Evolutionary conservation across 2,329 filamentous ascomycete genomes (phyloP).

Genomic region (Clarireedia sp.): DNA sequence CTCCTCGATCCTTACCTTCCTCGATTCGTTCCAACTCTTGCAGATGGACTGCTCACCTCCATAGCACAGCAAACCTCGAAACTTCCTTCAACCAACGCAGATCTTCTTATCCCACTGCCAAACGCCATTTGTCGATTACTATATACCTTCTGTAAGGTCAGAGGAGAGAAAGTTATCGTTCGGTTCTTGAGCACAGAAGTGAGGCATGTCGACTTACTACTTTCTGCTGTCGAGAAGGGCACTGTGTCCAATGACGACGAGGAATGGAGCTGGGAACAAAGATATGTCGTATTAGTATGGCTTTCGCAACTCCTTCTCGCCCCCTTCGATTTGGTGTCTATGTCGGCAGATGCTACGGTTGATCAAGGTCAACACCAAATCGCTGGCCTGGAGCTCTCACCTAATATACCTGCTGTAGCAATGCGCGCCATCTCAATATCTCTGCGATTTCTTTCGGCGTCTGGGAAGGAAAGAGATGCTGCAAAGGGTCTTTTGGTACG

Average conservation of each 20-base stretch:
- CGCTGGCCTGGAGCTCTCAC: slow-evolving; percentile 46
- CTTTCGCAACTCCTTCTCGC: slow-evolving; percentile 73
- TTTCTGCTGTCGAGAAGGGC: slow-evolving; percentile 61
- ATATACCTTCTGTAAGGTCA: slow-evolving; percentile 89
- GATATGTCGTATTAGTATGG: slow-evolving; percentile 84
- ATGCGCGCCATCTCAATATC: slow-evolving; percentile 63
- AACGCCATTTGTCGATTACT: slow-evolving; percentile 69
- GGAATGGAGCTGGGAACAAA: slow-evolving; percentile 72
- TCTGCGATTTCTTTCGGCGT: slow-evolving; percentile 59
- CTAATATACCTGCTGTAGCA: slow-evolving; percentile 60
- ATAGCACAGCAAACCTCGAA: slow-evolving; percentile 40
- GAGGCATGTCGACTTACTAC: slow-evolving; percentile 70
- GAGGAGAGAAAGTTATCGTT: slow-evolving; percentile 86
- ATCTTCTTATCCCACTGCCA: slow-evolving; percentile 28
- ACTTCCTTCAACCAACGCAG: slow-evolving; percentile 22
- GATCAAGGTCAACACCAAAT: slow-evolving; percentile 37
- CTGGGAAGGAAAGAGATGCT: slow-evolving; percentile 83
- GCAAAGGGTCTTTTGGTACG: slow-evolving; percentile 78
- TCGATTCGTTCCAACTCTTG: slow-evolving; percentile 64
- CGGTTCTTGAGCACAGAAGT: slow-evolving; percentile 89
- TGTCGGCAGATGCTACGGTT: slow-evolving; percentile 56
- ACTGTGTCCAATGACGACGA: slow-evolving; percentile 14
- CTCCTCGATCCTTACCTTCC: slow-evolving; percentile 79
- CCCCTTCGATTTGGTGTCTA: slow-evolving; percentile 82
- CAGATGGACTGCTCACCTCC: slow-evolving; percentile 66